Conservation (phyloP, 2,329 filamentous ascomycete species). For the Aspergillus ustus region DNA sequence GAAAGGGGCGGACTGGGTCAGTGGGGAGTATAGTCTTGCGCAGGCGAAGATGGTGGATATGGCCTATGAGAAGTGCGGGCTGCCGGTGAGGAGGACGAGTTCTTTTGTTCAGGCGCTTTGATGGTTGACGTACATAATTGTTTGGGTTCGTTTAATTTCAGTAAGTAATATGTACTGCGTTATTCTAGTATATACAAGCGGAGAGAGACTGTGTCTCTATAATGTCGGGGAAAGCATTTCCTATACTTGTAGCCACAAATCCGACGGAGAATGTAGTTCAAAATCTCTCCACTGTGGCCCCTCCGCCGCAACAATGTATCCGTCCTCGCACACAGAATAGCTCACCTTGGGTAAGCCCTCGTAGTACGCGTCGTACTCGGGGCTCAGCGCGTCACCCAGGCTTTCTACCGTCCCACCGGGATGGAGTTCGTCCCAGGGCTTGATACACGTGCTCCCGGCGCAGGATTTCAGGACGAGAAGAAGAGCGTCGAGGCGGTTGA, state of each 20-base stretch:
- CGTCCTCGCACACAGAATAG: slow-evolving; percentile 40
- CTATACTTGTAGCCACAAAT: not conserved
- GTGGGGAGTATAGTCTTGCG: slow-evolving; percentile 49
- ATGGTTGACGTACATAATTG: not conserved
- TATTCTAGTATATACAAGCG: no score
- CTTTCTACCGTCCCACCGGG: slow-evolving; percentile 33
- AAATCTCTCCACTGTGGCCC: slow-evolving; percentile 33
- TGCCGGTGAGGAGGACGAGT: slow-evolving; percentile 19
- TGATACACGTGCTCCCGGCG: slow-evolving; percentile 38
- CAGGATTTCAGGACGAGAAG: slow-evolving; percentile 47
- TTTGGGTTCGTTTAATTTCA: no score
- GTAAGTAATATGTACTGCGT: no score
- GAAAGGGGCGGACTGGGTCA: slow-evolving; percentile 46
- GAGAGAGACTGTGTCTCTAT: not conserved
- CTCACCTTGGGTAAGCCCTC: slow-evolving; percentile 35
- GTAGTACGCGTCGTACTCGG: slow-evolving; percentile 40
- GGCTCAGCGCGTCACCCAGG: slow-evolving; percentile 38
- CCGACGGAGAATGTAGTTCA: slow-evolving; percentile 1
- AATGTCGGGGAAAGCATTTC: not conserved
- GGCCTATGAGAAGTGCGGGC: slow-evolving; percentile 50
- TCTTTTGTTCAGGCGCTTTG: not conserved
- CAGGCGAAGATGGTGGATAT: slow-evolving; percentile 55
- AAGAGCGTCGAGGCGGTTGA: slow-evolving; percentile 40
- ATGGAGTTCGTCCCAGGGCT: slow-evolving; percentile 44
- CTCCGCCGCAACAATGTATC: slow-evolving; percentile 42